Evolutionary conservation across 225 moss, liverwort and hornwort species (phyloP), one percentile per base, ranked within the genome.

Genomic region (Neckera pumila): DNA sequence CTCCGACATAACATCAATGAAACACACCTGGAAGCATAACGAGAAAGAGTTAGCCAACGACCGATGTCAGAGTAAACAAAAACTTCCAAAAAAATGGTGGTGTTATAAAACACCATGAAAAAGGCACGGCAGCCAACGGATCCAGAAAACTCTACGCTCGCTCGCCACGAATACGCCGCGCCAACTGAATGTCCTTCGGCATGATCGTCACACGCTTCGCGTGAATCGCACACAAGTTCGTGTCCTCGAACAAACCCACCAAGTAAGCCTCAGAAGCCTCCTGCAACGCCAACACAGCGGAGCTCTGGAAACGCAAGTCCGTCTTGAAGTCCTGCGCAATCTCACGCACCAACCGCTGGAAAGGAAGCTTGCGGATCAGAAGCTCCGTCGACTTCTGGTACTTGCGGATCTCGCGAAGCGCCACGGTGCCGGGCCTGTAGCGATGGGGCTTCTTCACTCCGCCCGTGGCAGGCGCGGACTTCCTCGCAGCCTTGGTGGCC

Each of bases 1-100:
- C 7, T 2, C 20, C 12, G 7, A 22, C 21, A 3, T 3, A 1
- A 4, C 12, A 67, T 12, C 4, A 6, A 4, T 7, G 10, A 38
- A 22, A 7, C 49, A 49, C 38, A 12, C 12, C 2, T 4, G 12
- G 45, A 45, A 45, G 45, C n/a, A n/a, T n/a, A n/a, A n/a, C n/a
- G n/a, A n/a, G n/a, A n/a, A n/a, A n/a, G n/a, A n/a, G n/a, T n/a
- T n/a, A n/a, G n/a, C n/a, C n/a, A n/a, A n/a, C 12, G 2, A 75
- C 2, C 49, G 12, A 49, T 12, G 2, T 1, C 14, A 33, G 76
- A 51, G 76, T 3, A 22, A 23, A 5, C 22, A 49, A 49, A 14
- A 21, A 76, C 14, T 3, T 22, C 36, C 14, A 8, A 1, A 51
- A 19, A 36, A 36, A 34, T 0, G 53, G 76, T 36, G 76, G 76